Evolutionary conservation across 345 rosid genomes (phyloP).

Genomic region (Eucalyptus marginata): DNA sequence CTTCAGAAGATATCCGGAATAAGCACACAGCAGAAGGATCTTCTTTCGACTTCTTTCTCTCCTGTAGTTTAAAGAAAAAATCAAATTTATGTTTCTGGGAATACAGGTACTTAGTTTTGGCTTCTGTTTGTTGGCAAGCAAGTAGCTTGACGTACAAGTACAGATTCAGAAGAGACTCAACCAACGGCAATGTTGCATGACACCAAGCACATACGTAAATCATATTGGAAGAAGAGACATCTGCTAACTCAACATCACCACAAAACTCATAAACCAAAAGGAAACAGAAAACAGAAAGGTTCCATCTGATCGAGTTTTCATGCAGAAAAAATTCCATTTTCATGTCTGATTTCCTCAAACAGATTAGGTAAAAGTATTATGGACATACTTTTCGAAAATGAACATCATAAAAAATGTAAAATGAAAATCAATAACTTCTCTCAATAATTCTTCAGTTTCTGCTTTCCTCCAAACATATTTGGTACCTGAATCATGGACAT

Average conservation of each 20-base stretch:
- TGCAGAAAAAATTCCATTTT: background rate
- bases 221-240: background rate
- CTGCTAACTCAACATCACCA: background rate
- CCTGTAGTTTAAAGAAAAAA: slow-evolving; percentile 16
- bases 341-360: background rate
- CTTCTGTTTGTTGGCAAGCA: background rate
- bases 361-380: background rate
- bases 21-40: slow-evolving; percentile 55
- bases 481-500: background rate
- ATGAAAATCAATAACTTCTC: background rate
- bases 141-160: background rate
- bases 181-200: background rate
- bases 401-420: background rate
- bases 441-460: background rate
- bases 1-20: slow-evolving; percentile 92
- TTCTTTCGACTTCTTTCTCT: slow-evolving; percentile 76
- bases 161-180: background rate
- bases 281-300: background rate
- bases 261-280: background rate
- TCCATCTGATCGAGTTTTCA: background rate
- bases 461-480: background rate
- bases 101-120: background rate
- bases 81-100: background rate
- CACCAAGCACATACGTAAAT: background rate
- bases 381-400: background rate